Evolutionary conservation across 2,329 filamentous ascomycete species (phyloP).

Genomic region (Ploettnerulaceae sp.): DNA sequence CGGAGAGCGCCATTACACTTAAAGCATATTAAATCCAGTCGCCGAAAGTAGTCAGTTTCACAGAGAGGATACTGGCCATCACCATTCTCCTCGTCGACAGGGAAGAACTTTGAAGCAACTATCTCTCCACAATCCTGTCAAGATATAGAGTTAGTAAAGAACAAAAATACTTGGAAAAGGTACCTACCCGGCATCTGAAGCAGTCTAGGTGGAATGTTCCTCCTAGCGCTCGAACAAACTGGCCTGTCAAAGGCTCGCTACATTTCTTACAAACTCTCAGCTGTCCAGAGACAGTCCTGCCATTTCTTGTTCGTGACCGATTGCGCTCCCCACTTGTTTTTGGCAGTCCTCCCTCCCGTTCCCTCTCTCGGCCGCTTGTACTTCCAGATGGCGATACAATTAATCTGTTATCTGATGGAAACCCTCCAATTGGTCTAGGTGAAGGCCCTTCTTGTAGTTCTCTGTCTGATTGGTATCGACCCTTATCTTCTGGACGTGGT

Average conservation of each 20-base stretch:
- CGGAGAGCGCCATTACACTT: conserved; percentile 89
- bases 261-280: conserved; percentile 79
- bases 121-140: conserved; percentile 90
- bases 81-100: conserved; percentile 84
- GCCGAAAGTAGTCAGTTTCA: conserved; percentile 95
- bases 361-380: conserved; percentile 26
- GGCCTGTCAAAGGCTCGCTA: conserved; percentile 78
- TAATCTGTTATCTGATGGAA: conserved; percentile 27
- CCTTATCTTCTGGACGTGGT: conserved; percentile 17
- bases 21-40: conserved; percentile 84
- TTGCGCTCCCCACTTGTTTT: conserved; percentile 50
- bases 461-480: conserved; percentile 25
- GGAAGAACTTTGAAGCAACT: conserved; percentile 98
- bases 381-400: conserved; percentile 28
- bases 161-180: conserved; percentile 15
- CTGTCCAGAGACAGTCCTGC: conserved; percentile 54
- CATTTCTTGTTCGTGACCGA: conserved; percentile 49
- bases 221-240: conserved; percentile 90
- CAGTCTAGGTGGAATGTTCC: conserved; percentile 96
- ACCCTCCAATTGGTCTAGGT: conserved; percentile 28
- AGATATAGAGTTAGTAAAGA: conserved; percentile 18
- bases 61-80: conserved; percentile 88
- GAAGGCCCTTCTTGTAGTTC: conserved; percentile 24
- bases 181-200: conserved; percentile 83
- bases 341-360: conserved; percentile 20